phyloP scores from a whole-genome alignment of 2,329 filamentous ascomycete species.

The Fusarium bulbicola region DNA sequence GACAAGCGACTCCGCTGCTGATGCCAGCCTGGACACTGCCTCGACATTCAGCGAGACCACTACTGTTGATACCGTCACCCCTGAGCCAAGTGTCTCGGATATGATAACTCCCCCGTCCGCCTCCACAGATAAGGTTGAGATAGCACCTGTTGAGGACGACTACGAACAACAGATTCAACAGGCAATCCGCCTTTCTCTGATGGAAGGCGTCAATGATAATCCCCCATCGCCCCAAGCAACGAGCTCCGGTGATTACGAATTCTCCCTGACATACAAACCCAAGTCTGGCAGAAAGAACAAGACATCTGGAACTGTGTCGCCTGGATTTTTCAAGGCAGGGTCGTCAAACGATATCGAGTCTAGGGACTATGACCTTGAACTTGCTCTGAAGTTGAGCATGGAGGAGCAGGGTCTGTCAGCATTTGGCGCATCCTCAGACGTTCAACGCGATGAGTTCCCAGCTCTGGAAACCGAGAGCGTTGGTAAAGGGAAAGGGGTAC shows the following conservation, averaged over 20 bases:
- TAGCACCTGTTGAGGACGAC: slow-evolving; percentile 53
- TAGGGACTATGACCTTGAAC: slow-evolving; percentile 66
- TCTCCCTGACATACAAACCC: slow-evolving; percentile 59
- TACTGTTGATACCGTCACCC: slow-evolving; percentile 59
- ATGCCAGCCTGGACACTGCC: slow-evolving; percentile 54
- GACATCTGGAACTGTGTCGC: slow-evolving; percentile 46
- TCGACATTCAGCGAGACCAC: slow-evolving; percentile 55
- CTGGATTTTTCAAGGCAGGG: slow-evolving; percentile 47
- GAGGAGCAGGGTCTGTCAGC: slow-evolving; percentile 57
- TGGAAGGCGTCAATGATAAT: slow-evolving; percentile 62
- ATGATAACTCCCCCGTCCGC: slow-evolving; percentile 43
- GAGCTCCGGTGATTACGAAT: slow-evolving; percentile 60
- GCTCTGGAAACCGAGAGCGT: slow-evolving; percentile 51
- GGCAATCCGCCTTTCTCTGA: slow-evolving; percentile 68
- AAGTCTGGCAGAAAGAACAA: slow-evolving; percentile 54
- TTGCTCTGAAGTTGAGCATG: slow-evolving; percentile 68
- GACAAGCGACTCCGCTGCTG: slow-evolving; percentile 60
- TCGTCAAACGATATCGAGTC: slow-evolving; percentile 29
- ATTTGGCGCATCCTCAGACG: slow-evolving; percentile 12
- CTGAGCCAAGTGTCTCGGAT: slow-evolving; percentile 62
- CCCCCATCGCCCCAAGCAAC: slow-evolving; percentile 56
- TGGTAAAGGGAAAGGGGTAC: slow-evolving; percentile 55
- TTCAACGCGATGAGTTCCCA: slow-evolving; percentile 52
- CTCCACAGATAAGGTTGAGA: slow-evolving; percentile 15
- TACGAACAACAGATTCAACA: slow-evolving; percentile 70